Evolutionary conservation across 306 rosid species (phyloP).

Genomic region (peach (Prunus persica)): DNA sequence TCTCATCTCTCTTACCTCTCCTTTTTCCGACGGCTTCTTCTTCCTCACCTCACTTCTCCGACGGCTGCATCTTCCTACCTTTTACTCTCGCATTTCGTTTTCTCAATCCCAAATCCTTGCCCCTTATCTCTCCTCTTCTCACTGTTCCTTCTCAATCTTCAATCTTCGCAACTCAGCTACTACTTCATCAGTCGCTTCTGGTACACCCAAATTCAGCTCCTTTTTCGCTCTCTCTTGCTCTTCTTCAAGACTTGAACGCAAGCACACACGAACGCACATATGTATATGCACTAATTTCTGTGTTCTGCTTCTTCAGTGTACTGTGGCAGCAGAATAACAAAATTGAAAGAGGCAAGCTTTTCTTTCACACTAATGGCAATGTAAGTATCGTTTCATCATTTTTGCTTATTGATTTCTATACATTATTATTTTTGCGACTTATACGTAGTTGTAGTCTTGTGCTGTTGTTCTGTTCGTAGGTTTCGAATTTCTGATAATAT

Average conservation of each 20-base stretch:
- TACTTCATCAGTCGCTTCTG: conserved; percentile 24
- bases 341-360: conserved; percentile 68
- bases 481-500: neutral
- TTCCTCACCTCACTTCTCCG: neutral
- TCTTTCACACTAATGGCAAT: conserved; percentile 69
- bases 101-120: conserved; percentile 55
- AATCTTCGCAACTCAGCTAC: conserved; percentile 9
- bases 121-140: conserved; percentile 8
- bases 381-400: conserved; percentile 8
- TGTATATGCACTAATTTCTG: conserved; percentile 1
- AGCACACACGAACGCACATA: neutral
- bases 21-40: too few relatives aligned
- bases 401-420: too few relatives aligned
- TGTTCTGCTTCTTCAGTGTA: conserved; percentile 33
- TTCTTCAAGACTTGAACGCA: neutral
- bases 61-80: neutral
- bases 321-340: conserved; percentile 81
- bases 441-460: neutral
- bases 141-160: conserved; percentile 26
- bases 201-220: conserved; percentile 25
- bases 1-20: too few relatives aligned
- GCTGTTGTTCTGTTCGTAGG: neutral
- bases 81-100: conserved; percentile 50
- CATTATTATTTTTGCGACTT: neutral
- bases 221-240: neutral